Evolutionary conservation across 2,329 filamentous ascomycete genomes (phyloP), one percentile per base, ranked within the genome.

Genomic region (Alternaria sp.): DNA sequence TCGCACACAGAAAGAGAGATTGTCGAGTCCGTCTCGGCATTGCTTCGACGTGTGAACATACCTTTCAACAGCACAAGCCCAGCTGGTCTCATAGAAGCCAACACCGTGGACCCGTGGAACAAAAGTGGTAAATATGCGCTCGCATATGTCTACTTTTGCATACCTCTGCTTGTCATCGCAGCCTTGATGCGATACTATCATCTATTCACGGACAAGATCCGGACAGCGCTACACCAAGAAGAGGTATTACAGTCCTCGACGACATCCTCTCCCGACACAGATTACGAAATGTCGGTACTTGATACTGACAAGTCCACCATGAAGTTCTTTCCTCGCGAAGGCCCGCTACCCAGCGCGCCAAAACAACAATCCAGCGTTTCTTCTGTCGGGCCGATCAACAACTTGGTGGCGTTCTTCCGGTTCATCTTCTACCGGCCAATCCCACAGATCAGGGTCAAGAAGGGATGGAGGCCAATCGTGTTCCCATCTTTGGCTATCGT

Each of bases 141-240:
- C 55, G 93, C 91, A 61, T 97, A 93, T 89, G 93, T 95, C 13
- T 97, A 96, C 80, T 96, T 97, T 74, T 89, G 91, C 56, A 79
- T 96, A 52, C 88, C 90, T 54, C 79, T 97, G 63, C 85, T 94
- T 67, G 86, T 87, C 26, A 73, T 88, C 57, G 89, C 94, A 5
- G 82, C 91, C 11, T 74, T 90, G 11, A 84, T 95, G 76, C 89
- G 93, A 69, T 86, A 92, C 76, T 97, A 94, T 85, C 91, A 97
- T 80, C 90, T 91, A 70, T 97, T 93, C 90, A 93, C 94, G 72
- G 94, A 97, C 83, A 96, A 96, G 82, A 93, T 97, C 69, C 89
- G 94, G 69, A 92, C 94, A 70, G 94, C 93, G 66, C 88, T 96
- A 64, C 92, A 96, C 82, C 95, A 96, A 82, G 90, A 96, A 75